Evolutionary conservation across 305 asterid species (phyloP).

Genomic region (Fraxinus albicans): DNA sequence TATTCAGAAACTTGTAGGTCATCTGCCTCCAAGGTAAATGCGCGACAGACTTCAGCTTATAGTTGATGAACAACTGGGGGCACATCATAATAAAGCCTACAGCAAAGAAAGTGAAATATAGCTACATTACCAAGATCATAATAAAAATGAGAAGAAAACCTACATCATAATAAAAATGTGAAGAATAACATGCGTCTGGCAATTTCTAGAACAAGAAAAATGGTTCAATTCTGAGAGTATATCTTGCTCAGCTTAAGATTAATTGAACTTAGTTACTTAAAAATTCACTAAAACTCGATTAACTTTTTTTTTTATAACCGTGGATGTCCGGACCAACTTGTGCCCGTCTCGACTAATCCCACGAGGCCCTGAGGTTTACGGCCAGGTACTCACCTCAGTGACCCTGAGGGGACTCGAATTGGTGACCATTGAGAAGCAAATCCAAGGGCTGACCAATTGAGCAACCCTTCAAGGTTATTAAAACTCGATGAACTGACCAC

Average conservation of each 20-base stretch:
- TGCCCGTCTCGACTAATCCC: too few species aligned
- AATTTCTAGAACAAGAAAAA: neutral
- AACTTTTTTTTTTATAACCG: too few species aligned
- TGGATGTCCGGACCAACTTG: too few species aligned
- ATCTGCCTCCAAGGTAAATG: slow-evolving; percentile 99
- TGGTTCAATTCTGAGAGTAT: neutral
- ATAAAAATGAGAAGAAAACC: neutral
- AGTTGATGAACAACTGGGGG: slow-evolving; percentile 93
- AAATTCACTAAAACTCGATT: neutral
- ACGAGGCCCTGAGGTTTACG: too few species aligned
- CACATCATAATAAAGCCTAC: slow-evolving; percentile 98
- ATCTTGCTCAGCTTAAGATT: neutral
- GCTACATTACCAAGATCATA: neutral
- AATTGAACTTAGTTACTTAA: too few species aligned
- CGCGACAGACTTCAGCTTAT: slow-evolving; percentile 90
- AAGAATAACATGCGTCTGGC: neutral
- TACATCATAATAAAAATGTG: neutral
- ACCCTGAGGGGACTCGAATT: too few species aligned
- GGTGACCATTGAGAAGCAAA: too few species aligned
- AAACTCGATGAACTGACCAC: neutral
- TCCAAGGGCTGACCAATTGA: too few species aligned
- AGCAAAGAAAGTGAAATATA: slow-evolving; percentile 19
- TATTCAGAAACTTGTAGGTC: slow-evolving; percentile 94
- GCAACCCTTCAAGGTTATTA: too few species aligned
- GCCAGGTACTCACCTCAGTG: too few species aligned